Evolutionary conservation across 73 alveolate species (phyloP), one percentile per base, ranked within the genome.

Genomic region (Chromera velia): DNA sequence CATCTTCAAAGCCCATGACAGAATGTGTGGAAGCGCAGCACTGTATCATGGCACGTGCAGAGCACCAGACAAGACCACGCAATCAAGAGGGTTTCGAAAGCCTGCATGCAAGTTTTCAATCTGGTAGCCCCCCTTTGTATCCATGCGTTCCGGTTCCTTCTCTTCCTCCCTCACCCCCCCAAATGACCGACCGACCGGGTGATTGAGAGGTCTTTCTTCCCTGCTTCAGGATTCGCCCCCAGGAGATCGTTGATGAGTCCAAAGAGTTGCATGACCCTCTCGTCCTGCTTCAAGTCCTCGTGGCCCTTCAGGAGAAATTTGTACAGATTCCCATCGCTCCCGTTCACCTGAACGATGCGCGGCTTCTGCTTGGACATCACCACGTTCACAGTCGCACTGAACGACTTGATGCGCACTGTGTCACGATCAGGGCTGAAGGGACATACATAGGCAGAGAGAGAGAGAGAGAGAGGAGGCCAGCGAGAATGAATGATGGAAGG

Each of bases 271-370:
- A 94, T 94, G n/a, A 90, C 99, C 90, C 99, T 91, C 88, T 96
- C 99, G 91, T 96, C 99, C 80, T 94, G 91, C 64, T 98, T 90
- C 40, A 93, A 82, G 81, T 96, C 99, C 78, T 96, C 99, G 86
- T 94, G 98, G 55, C 98, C 99, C 88, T 96, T 96, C 70, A 96
- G 89, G 77, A 96, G 81, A 82, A 93, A 96, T 65, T 73, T 81
- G 80, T 96, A 96, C 83, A 94, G 97, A 87, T 93, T 92, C 27
- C 98, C 96, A 88, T 96, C 98, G 22, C 90, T 84, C 34, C 99
- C 99, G 87, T 78, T 88, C 76, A 96, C 88, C 29, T 80, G 80
- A 63, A 96, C 85, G 73, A 88, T 94, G 82, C 98, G 91, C 24
- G 99, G 99, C 70, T 93, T 97, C 81, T 94, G 93, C 72, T 96